Conservation (phyloP, 1,284 basidiomycete genomes). For the Wallemia hederae region DNA sequence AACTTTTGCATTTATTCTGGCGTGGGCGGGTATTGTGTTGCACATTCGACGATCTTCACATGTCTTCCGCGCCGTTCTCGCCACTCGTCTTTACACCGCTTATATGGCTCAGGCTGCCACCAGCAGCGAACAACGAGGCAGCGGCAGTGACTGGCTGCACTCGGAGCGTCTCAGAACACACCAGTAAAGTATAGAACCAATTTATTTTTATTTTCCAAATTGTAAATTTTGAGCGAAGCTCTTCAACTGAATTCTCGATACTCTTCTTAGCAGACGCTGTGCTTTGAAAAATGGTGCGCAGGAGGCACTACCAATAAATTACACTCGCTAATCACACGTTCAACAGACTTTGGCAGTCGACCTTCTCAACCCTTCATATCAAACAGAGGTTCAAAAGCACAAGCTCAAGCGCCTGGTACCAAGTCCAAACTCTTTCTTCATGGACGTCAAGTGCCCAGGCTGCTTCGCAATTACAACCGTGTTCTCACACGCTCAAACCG, state of each 20-base stretch:
- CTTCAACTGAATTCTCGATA: background rate
- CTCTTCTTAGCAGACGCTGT: background rate
- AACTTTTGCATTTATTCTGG: too few species aligned
- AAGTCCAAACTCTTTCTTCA: slow-evolving; percentile 93
- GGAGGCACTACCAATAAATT: background rate
- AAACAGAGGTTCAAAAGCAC: slow-evolving; percentile 65
- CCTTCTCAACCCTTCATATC: slow-evolving; percentile 80
- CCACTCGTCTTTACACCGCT: too few species aligned
- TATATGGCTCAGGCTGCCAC: too few species aligned
- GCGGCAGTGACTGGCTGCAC: too few species aligned
- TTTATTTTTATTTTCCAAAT: background rate
- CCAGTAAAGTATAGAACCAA: background rate
- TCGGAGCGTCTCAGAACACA: background rate
- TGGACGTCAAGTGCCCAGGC: slow-evolving; percentile 98
- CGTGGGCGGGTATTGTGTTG: too few species aligned
- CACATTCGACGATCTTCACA: too few species aligned
- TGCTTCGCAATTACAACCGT: slow-evolving; percentile 87
- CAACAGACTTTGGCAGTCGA: slow-evolving; percentile 82
- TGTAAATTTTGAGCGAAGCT: background rate
- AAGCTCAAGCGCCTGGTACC: slow-evolving; percentile 99
- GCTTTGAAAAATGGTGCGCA: background rate
- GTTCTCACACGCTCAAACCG: slow-evolving; percentile 82
- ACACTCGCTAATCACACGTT: background rate
- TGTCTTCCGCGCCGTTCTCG: too few species aligned
- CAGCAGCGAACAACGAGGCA: too few species aligned